phyloP scores from a whole-genome alignment of 352 stramenopile species.

The Globisporangium yorkense region DNA sequence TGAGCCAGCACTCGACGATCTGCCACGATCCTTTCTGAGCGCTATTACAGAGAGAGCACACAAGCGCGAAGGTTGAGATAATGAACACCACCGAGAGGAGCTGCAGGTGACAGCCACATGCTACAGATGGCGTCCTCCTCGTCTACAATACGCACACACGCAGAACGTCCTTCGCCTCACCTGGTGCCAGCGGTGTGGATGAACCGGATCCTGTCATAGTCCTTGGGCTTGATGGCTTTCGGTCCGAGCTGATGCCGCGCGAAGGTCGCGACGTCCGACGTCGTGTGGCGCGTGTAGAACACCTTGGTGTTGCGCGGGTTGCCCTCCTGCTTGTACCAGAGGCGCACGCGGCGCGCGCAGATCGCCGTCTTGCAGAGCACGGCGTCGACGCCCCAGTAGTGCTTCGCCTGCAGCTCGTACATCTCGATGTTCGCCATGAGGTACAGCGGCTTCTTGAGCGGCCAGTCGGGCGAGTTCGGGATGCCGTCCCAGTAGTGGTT shows the following conservation, averaged over 20 bases:
- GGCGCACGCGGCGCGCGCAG: conserved; percentile 10
- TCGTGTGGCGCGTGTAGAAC: conserved; percentile 49
- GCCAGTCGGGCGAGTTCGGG: conserved; percentile 20
- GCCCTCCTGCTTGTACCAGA: conserved; percentile 48
- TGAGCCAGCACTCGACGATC: conserved; percentile 52
- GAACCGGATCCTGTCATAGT: conserved; percentile 35
- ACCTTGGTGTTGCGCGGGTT: conserved; percentile 38
- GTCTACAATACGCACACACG: too few species aligned
- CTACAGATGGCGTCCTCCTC: too few species aligned
- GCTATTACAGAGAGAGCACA: conserved; percentile 10
- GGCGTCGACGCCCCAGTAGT: conserved; percentile 40
- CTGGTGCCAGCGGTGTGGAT: conserved; percentile 29
- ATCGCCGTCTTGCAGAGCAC: conserved; percentile 47
- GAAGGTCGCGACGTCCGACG: conserved; percentile 32
- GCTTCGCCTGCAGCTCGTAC: conserved; percentile 35
- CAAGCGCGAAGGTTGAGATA: too few species aligned
- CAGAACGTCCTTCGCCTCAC: too few species aligned
- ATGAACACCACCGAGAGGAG: conserved; percentile 16
- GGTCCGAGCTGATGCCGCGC: conserved; percentile 18
- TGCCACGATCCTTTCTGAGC: conserved; percentile 38
- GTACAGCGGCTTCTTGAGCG: conserved; percentile 32
- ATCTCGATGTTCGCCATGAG: conserved; percentile 57
- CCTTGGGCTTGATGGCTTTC: conserved; percentile 18
- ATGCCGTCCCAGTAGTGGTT: conserved; percentile 54
- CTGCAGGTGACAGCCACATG: conserved; percentile 7